A percentile compares a stretch with the other conserved stretches of the same genome.
These are phyloP conservation scores for Grosmannia serpens DNA, from an alignment of 2,329 filamentous ascomycete genomes.

Conservation along the genomic window DNA sequence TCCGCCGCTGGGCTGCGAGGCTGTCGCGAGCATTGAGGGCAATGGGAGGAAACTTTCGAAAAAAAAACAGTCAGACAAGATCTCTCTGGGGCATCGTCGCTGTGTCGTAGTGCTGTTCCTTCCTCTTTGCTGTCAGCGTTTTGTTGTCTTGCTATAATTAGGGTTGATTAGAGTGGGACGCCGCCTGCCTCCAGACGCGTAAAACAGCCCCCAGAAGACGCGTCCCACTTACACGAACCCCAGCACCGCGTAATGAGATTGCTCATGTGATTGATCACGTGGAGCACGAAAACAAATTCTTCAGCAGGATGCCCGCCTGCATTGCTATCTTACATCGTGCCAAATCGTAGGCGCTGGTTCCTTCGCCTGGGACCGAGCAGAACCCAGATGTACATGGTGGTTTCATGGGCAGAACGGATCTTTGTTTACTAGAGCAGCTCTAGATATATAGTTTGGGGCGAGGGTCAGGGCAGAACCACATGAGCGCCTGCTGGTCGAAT, in stretches of 20 bases:
- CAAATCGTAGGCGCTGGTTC: neutral
- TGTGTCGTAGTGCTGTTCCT: neutral
- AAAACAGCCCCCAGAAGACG: conserved; percentile 2
- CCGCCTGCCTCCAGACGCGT: conserved; percentile 1
- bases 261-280: neutral
- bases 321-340: no score
- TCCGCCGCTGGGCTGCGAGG: neutral
- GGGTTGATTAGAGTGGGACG: neutral
- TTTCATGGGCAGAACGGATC: neutral
- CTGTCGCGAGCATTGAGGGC: conserved; percentile 1
- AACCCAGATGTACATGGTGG: no score
- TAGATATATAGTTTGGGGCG: neutral
- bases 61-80: neutral
- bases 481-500: neutral
- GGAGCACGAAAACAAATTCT: neutral
- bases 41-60: neutral
- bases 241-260: neutral
- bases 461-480: neutral
- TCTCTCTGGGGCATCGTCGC: neutral
- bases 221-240: conserved; percentile 8
- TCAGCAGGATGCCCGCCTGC: no score
- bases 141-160: neutral
- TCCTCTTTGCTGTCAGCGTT: neutral
- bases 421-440: neutral
- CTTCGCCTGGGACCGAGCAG: no score